These are phyloP conservation scores for Diaporthe citrichinensis DNA, from an alignment of 2,329 filamentous ascomycete species.

Conservation along the genomic window DNA sequence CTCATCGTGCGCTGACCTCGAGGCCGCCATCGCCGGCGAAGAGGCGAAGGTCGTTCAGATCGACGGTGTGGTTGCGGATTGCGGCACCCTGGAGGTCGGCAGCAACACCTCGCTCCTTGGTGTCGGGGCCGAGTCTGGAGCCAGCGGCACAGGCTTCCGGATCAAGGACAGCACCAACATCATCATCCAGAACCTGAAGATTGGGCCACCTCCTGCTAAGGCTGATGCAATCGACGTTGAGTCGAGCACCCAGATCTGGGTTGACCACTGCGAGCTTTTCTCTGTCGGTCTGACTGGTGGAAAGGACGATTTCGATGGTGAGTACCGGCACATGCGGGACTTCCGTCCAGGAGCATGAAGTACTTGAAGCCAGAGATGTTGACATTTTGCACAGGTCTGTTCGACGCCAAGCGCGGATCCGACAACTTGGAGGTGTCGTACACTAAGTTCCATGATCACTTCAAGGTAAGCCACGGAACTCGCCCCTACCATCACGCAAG, in stretches of 20 bases:
- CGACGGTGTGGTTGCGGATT: background rate
- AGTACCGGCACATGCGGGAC: background rate
- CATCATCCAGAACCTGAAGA: conserved; percentile 62
- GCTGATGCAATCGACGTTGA: conserved; percentile 58
- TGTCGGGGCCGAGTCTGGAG: conserved; percentile 7
- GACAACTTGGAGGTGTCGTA: conserved; percentile 59
- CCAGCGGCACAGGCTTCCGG: conserved; percentile 16
- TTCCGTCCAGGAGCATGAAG: background rate
- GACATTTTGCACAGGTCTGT: conserved; percentile 53
- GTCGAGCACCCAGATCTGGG: conserved; percentile 60
- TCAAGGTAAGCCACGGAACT: conserved; percentile 58
- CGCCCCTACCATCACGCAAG: background rate
- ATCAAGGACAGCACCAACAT: conserved; percentile 54
- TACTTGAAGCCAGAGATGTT: background rate
- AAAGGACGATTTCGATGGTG: conserved; percentile 68
- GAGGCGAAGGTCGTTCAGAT: conserved; percentile 19
- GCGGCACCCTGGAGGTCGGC: background rate
- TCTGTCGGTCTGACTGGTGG: conserved; percentile 61
- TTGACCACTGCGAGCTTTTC: conserved; percentile 69
- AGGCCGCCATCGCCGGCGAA: conserved; percentile 4
- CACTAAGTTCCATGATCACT: conserved; percentile 62
- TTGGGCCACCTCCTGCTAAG: conserved; percentile 50
- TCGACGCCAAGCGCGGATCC: conserved; percentile 67
- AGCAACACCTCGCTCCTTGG: conserved; percentile 24
- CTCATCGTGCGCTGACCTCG: conserved; percentile 5